Percentiles rank a stretch among this genome's conserved stretches.
phyloP scores from a whole-genome alignment of 192 early-diverging fungal species.

The Gonapodya prolifera region DNA sequence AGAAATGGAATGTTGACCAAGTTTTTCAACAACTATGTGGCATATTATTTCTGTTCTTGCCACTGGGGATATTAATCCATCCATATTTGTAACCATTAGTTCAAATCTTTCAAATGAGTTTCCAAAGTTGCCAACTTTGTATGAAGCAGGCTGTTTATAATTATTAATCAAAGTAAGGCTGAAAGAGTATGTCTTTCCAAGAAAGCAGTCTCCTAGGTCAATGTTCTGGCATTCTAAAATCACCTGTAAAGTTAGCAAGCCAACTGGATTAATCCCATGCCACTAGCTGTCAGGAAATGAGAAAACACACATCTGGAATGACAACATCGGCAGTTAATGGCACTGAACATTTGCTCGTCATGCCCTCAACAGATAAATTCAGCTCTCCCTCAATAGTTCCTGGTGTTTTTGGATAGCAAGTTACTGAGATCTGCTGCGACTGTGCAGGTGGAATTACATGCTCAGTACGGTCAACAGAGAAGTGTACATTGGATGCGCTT shows the following conservation, averaged over 20 bases:
- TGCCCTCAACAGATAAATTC: conserved; percentile 27
- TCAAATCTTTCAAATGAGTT: background rate
- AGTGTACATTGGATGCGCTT: conserved; percentile 19
- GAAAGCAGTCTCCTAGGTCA: conserved; percentile 36
- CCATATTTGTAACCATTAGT: conserved; percentile 14
- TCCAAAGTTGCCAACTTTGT: conserved; percentile 17
- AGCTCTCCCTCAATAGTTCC: conserved; percentile 20
- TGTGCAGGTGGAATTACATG: conserved; percentile 21
- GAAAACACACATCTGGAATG: conserved; percentile 34
- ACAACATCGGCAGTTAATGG: conserved; percentile 29
- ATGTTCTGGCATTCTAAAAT: conserved; percentile 17
- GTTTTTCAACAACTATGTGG: conserved; percentile 27
- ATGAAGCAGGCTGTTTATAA: conserved; percentile 27
- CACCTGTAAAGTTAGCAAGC: conserved; percentile 16
- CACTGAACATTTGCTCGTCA: conserved; percentile 28
- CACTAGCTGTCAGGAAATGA: conserved; percentile 5
- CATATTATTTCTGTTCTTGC: conserved; percentile 20
- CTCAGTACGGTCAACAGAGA: conserved; percentile 16
- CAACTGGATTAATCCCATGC: background rate
- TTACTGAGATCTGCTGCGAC: conserved; percentile 15
- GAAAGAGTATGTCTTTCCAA: conserved; percentile 24
- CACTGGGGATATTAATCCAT: conserved; percentile 32
- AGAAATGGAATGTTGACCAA: conserved; percentile 34
- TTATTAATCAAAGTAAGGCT: conserved; percentile 30
- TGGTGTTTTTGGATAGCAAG: conserved; percentile 26